Conservation (phyloP, 2,329 filamentous ascomycete genomes). For the Xylaria sp. region DNA sequence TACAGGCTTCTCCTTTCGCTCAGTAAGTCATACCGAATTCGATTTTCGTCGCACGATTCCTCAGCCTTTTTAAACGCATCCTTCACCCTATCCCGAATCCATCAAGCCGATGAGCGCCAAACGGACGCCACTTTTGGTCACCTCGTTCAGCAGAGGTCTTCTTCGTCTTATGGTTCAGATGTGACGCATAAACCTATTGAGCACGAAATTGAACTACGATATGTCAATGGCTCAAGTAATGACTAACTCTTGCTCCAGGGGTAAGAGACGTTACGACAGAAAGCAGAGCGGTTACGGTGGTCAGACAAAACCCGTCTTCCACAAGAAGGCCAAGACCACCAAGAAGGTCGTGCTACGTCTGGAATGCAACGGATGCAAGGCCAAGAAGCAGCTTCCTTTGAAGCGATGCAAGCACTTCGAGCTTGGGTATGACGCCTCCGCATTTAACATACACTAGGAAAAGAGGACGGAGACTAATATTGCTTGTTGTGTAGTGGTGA, state of each 20-base stretch:
- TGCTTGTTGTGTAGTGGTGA: slow-evolving; percentile 73
- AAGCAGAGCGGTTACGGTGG: slow-evolving; percentile 24
- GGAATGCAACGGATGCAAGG: slow-evolving; percentile 98
- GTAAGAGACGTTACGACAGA: slow-evolving; percentile 31
- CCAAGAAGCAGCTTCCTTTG: slow-evolving; percentile 95
- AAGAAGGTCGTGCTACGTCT: slow-evolving; percentile 99
- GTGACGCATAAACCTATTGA: neutral
- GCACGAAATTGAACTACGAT: neutral
- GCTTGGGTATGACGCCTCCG: slow-evolving; percentile 78
- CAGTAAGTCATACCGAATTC: slow-evolving; percentile 24
- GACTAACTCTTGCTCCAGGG: slow-evolving; percentile 16
- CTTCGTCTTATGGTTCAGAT: neutral
- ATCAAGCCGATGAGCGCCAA: neutral
- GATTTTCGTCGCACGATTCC: neutral
- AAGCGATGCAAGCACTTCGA: slow-evolving; percentile 99
- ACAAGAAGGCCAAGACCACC: slow-evolving; percentile 99
- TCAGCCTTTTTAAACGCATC: neutral
- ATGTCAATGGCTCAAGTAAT: neutral
- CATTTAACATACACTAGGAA: neutral
- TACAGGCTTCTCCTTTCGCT: slow-evolving; percentile 30
- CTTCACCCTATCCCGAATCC: neutral
- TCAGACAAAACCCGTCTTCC: slow-evolving; percentile 98
- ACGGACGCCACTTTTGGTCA: neutral
- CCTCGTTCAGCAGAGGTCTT: neutral
- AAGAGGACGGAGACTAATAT: slow-evolving; percentile 10